Evolutionary conservation across 1,284 basidiomycete genomes (phyloP).

Genomic region (Puccinia polysora): DNA sequence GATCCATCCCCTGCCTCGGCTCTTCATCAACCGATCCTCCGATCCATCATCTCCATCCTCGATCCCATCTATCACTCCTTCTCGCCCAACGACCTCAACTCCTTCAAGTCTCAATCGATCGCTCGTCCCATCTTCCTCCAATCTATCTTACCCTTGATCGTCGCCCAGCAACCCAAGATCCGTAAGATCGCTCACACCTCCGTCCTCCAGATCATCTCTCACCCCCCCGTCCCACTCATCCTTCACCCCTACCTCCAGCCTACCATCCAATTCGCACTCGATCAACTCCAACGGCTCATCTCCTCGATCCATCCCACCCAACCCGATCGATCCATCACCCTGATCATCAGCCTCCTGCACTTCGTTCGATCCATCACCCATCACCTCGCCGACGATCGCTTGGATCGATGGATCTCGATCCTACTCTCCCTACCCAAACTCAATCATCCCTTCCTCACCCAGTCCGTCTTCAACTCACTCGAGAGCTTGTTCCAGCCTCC

Average conservation of each 20-base stretch:
- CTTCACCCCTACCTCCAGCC: constrained; percentile 78
- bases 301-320: constrained; percentile 64
- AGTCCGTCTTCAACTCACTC: constrained; percentile 66
- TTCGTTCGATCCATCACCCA: constrained; percentile 46
- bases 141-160: constrained; percentile 60
- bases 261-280: constrained; percentile 72
- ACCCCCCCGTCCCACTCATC: constrained; percentile 68
- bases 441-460: constrained; percentile 55
- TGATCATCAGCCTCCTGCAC: constrained; percentile 51
- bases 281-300: constrained; percentile 57
- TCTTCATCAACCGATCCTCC: too few species aligned
- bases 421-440: constrained; percentile 43
- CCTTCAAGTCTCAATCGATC: constrained; percentile 60
- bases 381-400: constrained; percentile 56
- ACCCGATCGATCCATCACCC: constrained; percentile 62
- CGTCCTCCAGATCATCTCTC: constrained; percentile 67
- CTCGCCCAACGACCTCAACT: constrained; percentile 62
- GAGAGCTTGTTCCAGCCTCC: constrained; percentile 72
- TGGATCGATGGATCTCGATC: constrained; percentile 43
- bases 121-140: constrained; percentile 64
- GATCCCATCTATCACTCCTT: constrained; percentile 45
- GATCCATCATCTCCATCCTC: constrained; percentile 8
- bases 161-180: constrained; percentile 89
- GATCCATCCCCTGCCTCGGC: too few species aligned
- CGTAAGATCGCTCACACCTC: constrained; percentile 83